phyloP scores from a whole-genome alignment of 345 rosid genomes.

The Eucalyptus brandiana region DNA sequence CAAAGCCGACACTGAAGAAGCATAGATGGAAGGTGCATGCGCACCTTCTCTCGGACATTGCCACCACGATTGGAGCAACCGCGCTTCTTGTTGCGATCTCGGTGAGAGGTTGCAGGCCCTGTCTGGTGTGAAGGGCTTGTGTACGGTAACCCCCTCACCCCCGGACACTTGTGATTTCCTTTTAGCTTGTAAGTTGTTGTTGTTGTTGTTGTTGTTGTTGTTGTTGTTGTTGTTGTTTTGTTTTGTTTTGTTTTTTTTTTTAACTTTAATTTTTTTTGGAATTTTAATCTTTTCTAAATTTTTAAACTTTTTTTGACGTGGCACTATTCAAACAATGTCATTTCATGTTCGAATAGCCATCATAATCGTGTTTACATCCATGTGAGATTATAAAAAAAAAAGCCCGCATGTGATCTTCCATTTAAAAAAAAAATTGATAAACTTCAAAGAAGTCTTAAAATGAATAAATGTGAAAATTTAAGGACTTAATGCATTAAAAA shows the following conservation, averaged over 20 bases:
- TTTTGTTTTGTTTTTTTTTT: no score
- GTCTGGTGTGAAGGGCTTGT: no score
- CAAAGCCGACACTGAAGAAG: neutral
- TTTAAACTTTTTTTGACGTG: neutral
- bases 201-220: no score
- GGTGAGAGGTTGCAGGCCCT: neutral
- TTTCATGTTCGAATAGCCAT: neutral
- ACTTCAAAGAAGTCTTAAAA: neutral
- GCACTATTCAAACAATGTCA: no score
- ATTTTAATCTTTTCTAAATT: neutral
- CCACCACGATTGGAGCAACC: neutral
- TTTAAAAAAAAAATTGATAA: rapidly evolving
- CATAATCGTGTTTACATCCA: neutral
- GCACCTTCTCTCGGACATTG: neutral
- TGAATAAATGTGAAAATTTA: neutral
- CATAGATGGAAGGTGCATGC: neutral
- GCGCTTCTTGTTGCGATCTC: neutral
- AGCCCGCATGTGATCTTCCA: neutral
- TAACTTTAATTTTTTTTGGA: no score
- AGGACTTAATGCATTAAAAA: neutral
- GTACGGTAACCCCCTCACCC: no score
- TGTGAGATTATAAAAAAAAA: neutral
- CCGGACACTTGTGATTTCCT: neutral
- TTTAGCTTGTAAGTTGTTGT: neutral
- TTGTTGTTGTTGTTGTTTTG: no score